A percentile compares a stretch with the other conserved stretches of the same genome.
Conservation (phyloP, 164 flowering plant genomes). For the Macadamia integrifolia region DNA sequence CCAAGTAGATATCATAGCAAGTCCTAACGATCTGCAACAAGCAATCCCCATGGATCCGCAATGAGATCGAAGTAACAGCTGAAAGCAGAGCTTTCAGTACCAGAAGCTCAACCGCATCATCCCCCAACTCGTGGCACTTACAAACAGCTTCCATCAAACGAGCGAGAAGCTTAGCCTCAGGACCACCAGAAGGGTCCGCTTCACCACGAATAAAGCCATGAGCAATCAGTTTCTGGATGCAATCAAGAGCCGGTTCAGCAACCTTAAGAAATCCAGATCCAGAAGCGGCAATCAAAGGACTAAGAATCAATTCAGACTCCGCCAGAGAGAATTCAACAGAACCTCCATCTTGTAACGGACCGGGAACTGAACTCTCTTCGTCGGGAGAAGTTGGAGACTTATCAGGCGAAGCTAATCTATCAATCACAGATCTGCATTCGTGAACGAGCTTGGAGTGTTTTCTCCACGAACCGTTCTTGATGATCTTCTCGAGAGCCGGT, state of each 20-base stretch:
- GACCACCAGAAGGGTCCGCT: constrained; percentile 64
- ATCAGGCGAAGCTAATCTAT: constrained; percentile 32
- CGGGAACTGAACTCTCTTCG: constrained; percentile 38
- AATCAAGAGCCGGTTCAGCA: constrained; percentile 81
- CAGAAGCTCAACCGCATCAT: constrained; percentile 63
- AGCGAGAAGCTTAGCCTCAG: constrained; percentile 52
- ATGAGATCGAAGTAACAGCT: constrained; percentile 73
- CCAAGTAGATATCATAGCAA: constrained; percentile 86
- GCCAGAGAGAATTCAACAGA: constrained; percentile 48
- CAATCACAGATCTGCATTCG: constrained; percentile 77
- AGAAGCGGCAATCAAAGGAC: constrained; percentile 66
- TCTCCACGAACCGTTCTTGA: constrained; percentile 92
- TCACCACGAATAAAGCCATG: constrained; percentile 80
- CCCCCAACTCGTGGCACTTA: constrained; percentile 75
- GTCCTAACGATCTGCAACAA: constrained; percentile 85
- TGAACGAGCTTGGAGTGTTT: constrained; percentile 84
- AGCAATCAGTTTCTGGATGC: constrained; percentile 76
- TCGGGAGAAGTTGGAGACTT: constrained; percentile 11
- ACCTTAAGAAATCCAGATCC: constrained; percentile 61
- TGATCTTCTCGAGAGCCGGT: constrained; percentile 83
- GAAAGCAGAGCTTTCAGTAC: constrained; percentile 74
- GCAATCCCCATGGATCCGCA: constrained; percentile 92
- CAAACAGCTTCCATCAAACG: constrained; percentile 75
- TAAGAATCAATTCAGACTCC: constrained; percentile 73
- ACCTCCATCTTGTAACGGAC: constrained; percentile 69